A percentile compares a stretch with the other conserved stretches of the same genome.
These are phyloP conservation scores for Sphaceloma murrayae DNA, from an alignment of 2,329 filamentous ascomycete species.

Conservation along the genomic window DNA sequence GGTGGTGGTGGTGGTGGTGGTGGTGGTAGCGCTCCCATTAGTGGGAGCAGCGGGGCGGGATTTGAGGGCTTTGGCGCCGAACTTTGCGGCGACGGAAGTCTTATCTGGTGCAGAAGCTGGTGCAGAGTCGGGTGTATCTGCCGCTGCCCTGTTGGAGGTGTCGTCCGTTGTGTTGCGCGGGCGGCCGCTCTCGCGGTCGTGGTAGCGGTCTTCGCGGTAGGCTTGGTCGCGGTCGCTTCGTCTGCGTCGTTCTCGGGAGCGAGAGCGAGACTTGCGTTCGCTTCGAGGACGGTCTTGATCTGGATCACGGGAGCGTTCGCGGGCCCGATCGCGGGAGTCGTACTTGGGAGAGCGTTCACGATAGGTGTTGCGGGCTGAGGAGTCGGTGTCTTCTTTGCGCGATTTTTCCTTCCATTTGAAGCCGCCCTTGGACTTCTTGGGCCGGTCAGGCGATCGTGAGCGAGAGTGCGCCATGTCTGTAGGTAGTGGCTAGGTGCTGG, in stretches of 20 bases:
- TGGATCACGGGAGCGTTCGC: conserved; percentile 9
- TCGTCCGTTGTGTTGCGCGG: conserved; percentile 16
- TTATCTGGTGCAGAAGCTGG: conserved; percentile 13
- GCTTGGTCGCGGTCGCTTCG: conserved; percentile 24
- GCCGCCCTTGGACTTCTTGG: conserved; percentile 26
- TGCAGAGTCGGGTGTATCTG: conserved; percentile 14
- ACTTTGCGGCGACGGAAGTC: conserved; percentile 10
- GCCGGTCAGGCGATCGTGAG: conserved; percentile 27
- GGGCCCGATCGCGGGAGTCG: conserved; percentile 21
- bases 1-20: conserved; percentile 14
- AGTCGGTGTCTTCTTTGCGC: conserved; percentile 21
- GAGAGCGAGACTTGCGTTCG: conserved; percentile 9
- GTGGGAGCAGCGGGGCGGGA: neutral
- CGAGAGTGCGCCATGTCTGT: conserved; percentile 19
- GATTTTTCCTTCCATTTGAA: conserved; percentile 32
- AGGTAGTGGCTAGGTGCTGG: neutral
- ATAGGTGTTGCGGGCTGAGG: conserved; percentile 25
- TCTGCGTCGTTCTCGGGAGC: conserved; percentile 19
- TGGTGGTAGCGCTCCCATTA: too few relatives aligned
- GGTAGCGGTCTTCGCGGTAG: conserved; percentile 33
- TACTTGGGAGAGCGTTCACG: conserved; percentile 28
- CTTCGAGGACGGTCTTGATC: conserved; percentile 18
- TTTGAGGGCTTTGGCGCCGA: conserved; percentile 11
- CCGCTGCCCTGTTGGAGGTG: conserved; percentile 12
- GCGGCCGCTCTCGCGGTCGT: conserved; percentile 26